A percentile compares a stretch with the other conserved stretches of the same genome.
Evolutionary conservation across 768 basidiomycete species (phyloP).

Genomic region (Phlegmacium glaucopus): DNA sequence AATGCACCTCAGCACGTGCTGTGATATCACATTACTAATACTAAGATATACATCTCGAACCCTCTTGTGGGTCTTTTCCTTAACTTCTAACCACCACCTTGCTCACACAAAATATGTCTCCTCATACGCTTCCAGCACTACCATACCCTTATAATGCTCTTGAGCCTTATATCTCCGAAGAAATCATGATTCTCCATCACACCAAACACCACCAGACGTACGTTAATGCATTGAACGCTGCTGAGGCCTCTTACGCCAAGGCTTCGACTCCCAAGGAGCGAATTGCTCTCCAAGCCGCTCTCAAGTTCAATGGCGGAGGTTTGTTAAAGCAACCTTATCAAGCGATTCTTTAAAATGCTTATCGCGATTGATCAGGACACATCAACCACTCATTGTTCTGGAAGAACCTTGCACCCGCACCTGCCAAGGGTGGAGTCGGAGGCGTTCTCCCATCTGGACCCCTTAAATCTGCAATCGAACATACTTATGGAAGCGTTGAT

Average conservation of each 20-base stretch:
- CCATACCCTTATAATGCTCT: slow-evolving; percentile 85
- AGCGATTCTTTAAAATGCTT: slow-evolving; percentile 5
- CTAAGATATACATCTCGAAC: too few species aligned
- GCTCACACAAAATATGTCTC: slow-evolving; percentile 21
- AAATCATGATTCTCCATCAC: slow-evolving; percentile 97
- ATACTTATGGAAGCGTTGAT: slow-evolving; percentile 68
- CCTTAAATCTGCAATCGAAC: slow-evolving; percentile 61
- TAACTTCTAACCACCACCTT: slow-evolving; percentile 2
- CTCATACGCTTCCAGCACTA: slow-evolving; percentile 66
- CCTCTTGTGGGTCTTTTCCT: slow-evolving; percentile 1
- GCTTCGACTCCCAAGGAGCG: slow-evolving; percentile 69
- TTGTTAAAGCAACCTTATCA: slow-evolving; percentile 19
- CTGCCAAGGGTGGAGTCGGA: slow-evolving; percentile 53
- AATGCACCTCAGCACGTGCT: too few species aligned
- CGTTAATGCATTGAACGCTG: slow-evolving; percentile 88
- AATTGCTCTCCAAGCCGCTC: slow-evolving; percentile 84
- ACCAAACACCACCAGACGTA: slow-evolving; percentile 95
- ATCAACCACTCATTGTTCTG: slow-evolving; percentile 97
- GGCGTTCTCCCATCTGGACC: slow-evolving; percentile 59
- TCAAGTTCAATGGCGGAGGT: slow-evolving; percentile 98
- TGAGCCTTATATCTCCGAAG: slow-evolving; percentile 86
- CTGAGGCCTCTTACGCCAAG: slow-evolving; percentile 73
- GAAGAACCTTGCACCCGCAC: slow-evolving; percentile 80
- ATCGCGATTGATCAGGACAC: slow-evolving; percentile 52
- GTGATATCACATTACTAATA: too few species aligned